Percentiles rank a stretch among this genome's conserved stretches.
These are phyloP conservation scores for Phytopythium cucurbitacearum DNA, from an alignment of 352 stramenopile genomes.

Conservation along the genomic window DNA sequence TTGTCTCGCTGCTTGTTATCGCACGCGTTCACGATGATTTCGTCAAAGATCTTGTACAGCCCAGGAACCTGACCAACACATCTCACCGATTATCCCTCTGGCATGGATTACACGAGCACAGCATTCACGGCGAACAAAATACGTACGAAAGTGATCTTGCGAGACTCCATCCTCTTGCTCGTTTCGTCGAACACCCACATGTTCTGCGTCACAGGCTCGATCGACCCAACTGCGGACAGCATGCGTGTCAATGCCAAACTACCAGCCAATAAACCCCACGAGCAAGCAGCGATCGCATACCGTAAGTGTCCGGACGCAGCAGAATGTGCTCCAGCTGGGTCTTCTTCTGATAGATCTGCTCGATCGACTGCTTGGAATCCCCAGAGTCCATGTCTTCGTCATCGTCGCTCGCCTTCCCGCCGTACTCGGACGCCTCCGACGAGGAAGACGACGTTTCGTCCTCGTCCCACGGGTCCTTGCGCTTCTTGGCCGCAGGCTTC, in stretches of 20 bases:
- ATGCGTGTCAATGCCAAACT: too few relatives aligned
- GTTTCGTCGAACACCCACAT: conserved; percentile 92
- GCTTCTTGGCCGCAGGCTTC: conserved; percentile 34
- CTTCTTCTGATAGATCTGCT: conserved; percentile 97
- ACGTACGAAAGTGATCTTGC: conserved; percentile 89
- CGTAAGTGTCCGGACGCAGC: conserved; percentile 97
- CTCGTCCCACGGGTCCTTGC: conserved; percentile 44
- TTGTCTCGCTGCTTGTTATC: conserved; percentile 99
- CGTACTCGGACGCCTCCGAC: conserved; percentile 17
- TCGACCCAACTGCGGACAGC: conserved; percentile 84
- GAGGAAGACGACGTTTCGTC: conserved; percentile 15
- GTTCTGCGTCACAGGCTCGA: conserved; percentile 89
- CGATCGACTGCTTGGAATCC: conserved; percentile 62
- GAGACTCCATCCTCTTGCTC: conserved; percentile 89
- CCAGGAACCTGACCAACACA: conserved; percentile 74
- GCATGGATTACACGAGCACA: conserved; percentile 1
- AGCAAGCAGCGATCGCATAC: conserved; percentile 24
- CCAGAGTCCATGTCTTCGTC: conserved; percentile 13
- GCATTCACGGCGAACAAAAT: neutral
- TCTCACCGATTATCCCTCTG: neutral
- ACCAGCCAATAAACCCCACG: too few relatives aligned
- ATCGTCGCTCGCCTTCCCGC: conserved; percentile 32
- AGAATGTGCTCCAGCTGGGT: conserved; percentile 98
- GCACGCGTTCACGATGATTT: conserved; percentile 99
- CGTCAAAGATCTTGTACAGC: conserved; percentile 99